phyloP scores from a whole-genome alignment of 2,329 filamentous ascomycete species.

The Torrubiellomyces zombiae region DNA sequence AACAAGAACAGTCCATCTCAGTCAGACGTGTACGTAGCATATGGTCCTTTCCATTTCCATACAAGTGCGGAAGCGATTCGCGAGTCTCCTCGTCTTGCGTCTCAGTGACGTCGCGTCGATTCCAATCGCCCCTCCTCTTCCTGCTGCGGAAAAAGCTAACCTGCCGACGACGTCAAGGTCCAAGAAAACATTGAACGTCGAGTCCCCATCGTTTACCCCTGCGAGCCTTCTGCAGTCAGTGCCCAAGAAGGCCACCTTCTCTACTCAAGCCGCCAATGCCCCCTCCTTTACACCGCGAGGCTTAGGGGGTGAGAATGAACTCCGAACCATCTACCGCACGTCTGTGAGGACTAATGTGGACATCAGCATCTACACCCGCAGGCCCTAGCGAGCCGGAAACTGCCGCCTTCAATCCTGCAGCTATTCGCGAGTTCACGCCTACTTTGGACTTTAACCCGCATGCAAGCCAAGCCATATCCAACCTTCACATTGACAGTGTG shows the following conservation, averaged over 20 bases:
- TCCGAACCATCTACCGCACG: slow-evolving; percentile 2
- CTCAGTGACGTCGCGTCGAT: background rate
- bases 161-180: no score
- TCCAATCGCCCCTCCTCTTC: no score
- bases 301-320: slow-evolving; percentile 24
- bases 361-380: slow-evolving; percentile 18
- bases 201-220: slow-evolving; percentile 90
- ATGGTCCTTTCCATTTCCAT: no score
- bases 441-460: slow-evolving; percentile 34
- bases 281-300: slow-evolving; percentile 68
- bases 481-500: no score
- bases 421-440: slow-evolving; percentile 44
- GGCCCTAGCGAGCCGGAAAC: slow-evolving; percentile 25
- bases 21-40: slow-evolving; percentile 35
- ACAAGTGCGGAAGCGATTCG: no score
- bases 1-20: slow-evolving; percentile 34
- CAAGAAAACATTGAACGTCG: slow-evolving; percentile 80
- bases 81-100: no score
- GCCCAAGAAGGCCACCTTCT: slow-evolving; percentile 60
- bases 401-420: slow-evolving; percentile 36
- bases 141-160: no score
- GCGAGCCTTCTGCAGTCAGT: slow-evolving; percentile 26
- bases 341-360: slow-evolving; percentile 2
- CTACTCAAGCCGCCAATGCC: slow-evolving; percentile 78
- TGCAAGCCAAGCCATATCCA: slow-evolving; percentile 20